Evolutionary conservation across 495 filamentous ascomycete species (phyloP).

Genomic region (Monascus purpureus): DNA sequence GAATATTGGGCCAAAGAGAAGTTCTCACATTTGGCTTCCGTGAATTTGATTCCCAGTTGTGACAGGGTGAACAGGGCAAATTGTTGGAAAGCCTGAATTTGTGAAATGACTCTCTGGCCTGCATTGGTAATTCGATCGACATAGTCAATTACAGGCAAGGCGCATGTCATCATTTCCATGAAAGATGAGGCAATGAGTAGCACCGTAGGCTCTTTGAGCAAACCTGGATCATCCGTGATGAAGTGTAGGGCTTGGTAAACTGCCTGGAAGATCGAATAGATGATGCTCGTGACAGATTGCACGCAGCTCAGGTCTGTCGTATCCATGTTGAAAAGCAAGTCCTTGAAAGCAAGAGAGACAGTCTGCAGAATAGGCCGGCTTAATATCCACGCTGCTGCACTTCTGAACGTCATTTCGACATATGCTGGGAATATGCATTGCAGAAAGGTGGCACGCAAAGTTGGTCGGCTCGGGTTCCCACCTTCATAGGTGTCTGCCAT

Average conservation of each 20-base stretch:
- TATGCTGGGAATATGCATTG: constrained; percentile 53
- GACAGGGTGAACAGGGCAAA: constrained; percentile 17
- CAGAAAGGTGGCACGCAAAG: constrained; percentile 43
- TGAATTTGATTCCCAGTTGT: constrained; percentile 6
- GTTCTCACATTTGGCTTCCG: neutral
- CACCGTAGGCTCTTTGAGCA: constrained; percentile 25
- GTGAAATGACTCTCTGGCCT: constrained; percentile 8
- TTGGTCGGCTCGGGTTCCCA: constrained; percentile 27
- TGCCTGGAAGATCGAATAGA: constrained; percentile 29
- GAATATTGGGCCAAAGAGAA: neutral
- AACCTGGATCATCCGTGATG: constrained; percentile 14
- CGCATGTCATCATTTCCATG: constrained; percentile 30
- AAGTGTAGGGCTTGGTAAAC: constrained; percentile 21
- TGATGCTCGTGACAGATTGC: constrained; percentile 25
- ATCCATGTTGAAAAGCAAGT: constrained; percentile 36
- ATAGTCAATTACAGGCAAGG: constrained; percentile 39
- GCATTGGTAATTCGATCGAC: constrained; percentile 22
- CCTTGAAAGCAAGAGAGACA: constrained; percentile 25
- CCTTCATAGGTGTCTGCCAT: constrained; percentile 37
- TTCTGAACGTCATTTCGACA: constrained; percentile 35
- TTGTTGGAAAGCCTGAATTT: constrained; percentile 19
- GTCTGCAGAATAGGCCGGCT: constrained; percentile 41
- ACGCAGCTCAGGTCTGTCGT: constrained; percentile 29
- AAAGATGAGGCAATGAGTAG: constrained; percentile 26
- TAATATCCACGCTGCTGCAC: constrained; percentile 43